phyloP scores from a whole-genome alignment of 768 basidiomycete genomes.

The Russula brevipes region DNA sequence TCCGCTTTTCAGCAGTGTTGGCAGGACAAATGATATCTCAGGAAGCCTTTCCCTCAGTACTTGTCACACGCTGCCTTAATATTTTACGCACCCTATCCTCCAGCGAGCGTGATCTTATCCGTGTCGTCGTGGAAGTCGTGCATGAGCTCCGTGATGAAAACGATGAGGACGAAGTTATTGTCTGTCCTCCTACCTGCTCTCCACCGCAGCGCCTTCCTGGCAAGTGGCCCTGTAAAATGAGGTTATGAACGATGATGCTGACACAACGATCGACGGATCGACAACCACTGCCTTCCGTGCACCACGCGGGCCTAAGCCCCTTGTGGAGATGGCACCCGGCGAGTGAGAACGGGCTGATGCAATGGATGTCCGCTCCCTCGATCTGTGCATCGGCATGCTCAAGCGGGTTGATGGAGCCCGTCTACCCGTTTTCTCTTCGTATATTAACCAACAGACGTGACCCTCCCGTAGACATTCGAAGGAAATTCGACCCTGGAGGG shows the following conservation, averaged over 20 bases:
- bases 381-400: constrained; percentile 75
- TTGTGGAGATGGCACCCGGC: constrained; percentile 49
- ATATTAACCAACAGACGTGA: neutral
- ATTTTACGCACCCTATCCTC: constrained; percentile 67
- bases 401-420: constrained; percentile 81
- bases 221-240: constrained; percentile 26
- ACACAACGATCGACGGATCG: constrained; percentile 34
- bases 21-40: constrained; percentile 78
- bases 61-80: constrained; percentile 76
- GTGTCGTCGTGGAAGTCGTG: constrained; percentile 83
- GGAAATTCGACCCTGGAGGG: constrained; percentile 70
- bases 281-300: constrained; percentile 24
- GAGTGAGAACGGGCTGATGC: constrained; percentile 53
- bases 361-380: constrained; percentile 69
- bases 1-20: constrained; percentile 6
- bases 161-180: constrained; percentile 36
- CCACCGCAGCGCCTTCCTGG: neutral
- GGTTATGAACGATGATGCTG: constrained; percentile 31
- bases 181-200: constrained; percentile 6
- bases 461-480: constrained; percentile 42
- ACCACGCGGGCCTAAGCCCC: constrained; percentile 32
- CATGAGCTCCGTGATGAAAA: constrained; percentile 66
- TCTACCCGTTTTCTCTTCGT: constrained; percentile 11
- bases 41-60: constrained; percentile 57
- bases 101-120: constrained; percentile 79